Conservation (phyloP, 352 stramenopile species). For the Thraustotheca clavata region DNA sequence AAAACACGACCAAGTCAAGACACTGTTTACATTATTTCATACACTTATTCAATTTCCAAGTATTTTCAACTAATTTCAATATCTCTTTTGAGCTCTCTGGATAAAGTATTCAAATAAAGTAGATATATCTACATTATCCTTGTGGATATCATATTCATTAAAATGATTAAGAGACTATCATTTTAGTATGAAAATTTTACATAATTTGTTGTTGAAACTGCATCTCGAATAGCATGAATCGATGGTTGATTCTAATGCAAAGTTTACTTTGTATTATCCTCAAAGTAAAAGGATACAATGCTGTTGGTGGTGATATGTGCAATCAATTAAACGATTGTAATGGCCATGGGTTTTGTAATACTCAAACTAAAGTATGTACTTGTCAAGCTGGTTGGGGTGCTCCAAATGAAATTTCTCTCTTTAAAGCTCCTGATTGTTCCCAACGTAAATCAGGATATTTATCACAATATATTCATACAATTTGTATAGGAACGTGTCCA, state of each 20-base stretch:
- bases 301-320: constrained; percentile 7
- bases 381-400: constrained; percentile 51
- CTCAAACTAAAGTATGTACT: constrained; percentile 54
- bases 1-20: too few species aligned
- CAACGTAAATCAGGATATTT: too few species aligned
- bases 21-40: too few species aligned
- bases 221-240: neutral
- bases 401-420: constrained; percentile 55
- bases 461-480: neutral
- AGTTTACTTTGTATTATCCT: neutral
- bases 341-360: constrained; percentile 64
- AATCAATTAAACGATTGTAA: constrained; percentile 67
- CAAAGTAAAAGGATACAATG: neutral
- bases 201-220: neutral
- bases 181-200: too few species aligned
- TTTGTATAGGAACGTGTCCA: constrained; percentile 40
- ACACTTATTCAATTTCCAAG: too few species aligned
- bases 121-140: too few species aligned
- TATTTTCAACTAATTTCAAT: too few species aligned
- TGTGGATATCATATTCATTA: too few species aligned
- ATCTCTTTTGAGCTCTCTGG: too few species aligned
- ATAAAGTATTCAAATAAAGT: too few species aligned
- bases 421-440: constrained; percentile 75
- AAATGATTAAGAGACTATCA: too few species aligned
- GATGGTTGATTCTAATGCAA: neutral